Evolutionary conservation across 2,329 filamentous ascomycete species (phyloP).

Genomic region (Nigrospora oryzae): DNA sequence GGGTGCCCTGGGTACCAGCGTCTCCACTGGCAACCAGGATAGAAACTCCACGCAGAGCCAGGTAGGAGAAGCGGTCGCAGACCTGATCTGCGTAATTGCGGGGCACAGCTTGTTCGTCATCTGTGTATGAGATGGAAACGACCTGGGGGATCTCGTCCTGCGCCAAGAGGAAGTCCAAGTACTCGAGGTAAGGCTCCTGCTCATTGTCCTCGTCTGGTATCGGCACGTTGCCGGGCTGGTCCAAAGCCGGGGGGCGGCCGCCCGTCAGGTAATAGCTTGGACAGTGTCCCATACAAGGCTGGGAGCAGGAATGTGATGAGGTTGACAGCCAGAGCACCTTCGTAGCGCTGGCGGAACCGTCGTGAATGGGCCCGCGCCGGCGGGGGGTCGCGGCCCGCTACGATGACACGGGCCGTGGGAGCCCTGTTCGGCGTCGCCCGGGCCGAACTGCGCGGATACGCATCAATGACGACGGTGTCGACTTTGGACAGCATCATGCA

Average conservation of each 20-base stretch:
- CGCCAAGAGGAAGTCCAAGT: conserved; percentile 48
- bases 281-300: too few species aligned
- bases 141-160: conserved; percentile 47
- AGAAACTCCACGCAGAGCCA: conserved; percentile 56
- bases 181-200: conserved; percentile 61
- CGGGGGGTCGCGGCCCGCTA: not conserved
- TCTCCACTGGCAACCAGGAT: conserved; percentile 56
- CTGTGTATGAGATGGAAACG: conserved; percentile 57
- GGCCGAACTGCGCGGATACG: not conserved
- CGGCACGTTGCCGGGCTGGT: not conserved
- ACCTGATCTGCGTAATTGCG: conserved; percentile 45
- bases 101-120: conserved; percentile 56
- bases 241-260: not conserved
- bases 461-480: too few species aligned
- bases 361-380: not conserved
- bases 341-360: conserved; percentile 27
- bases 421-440: not conserved
- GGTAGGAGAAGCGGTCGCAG: conserved; percentile 53
- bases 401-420: not conserved
- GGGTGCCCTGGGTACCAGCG: conserved; percentile 39
- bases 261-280: not conserved
- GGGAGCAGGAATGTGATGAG: conserved; percentile 53
- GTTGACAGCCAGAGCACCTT: conserved; percentile 55
- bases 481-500: too few species aligned
- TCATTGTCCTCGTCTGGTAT: conserved; percentile 23